These are phyloP conservation scores for Syncephalis plumigaleata DNA, from an alignment of 371 early-diverging fungal species.

Conservation along the genomic window DNA sequence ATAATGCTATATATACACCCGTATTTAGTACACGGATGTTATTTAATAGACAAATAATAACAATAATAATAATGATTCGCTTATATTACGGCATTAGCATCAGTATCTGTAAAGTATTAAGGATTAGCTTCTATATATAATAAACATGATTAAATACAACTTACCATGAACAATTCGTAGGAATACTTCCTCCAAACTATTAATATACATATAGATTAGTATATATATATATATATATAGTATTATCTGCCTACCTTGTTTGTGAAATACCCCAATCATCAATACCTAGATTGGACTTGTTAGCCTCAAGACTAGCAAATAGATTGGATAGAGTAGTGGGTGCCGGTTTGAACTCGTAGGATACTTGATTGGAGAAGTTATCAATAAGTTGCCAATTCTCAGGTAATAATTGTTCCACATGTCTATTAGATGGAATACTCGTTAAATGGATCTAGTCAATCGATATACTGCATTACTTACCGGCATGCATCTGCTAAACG, in stretches of 20 bases:
- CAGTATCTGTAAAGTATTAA: constrained; percentile 3
- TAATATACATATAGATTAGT: neutral
- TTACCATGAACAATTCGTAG: constrained; percentile 3
- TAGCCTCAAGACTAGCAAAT: constrained; percentile 22
- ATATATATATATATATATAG: neutral
- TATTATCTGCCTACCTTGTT: constrained; percentile 4
- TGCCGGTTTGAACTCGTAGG: constrained; percentile 36
- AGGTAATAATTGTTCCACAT: constrained; percentile 28
- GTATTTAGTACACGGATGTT: no score
- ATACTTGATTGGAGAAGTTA: constrained; percentile 23
- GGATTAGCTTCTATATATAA: constrained; percentile 1
- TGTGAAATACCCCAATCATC: constrained; percentile 51
- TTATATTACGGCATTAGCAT: constrained; percentile 15
- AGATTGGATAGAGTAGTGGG: constrained; percentile 23
- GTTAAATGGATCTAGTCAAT: no score
- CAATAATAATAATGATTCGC: neutral
- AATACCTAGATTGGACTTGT: constrained; percentile 17
- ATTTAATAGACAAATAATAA: neutral
- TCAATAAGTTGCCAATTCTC: constrained; percentile 23
- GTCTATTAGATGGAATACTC: constrained; percentile 7
- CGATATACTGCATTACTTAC: constrained; percentile 9
- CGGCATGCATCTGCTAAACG: constrained; percentile 14
- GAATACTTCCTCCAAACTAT: constrained; percentile 7
- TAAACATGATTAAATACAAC: no score
- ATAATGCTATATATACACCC: no score